A percentile compares a stretch with the other conserved stretches of the same genome.
These are phyloP conservation scores for Mycena alexandri DNA, from an alignment of 768 basidiomycete species.

Conservation along the genomic window DNA sequence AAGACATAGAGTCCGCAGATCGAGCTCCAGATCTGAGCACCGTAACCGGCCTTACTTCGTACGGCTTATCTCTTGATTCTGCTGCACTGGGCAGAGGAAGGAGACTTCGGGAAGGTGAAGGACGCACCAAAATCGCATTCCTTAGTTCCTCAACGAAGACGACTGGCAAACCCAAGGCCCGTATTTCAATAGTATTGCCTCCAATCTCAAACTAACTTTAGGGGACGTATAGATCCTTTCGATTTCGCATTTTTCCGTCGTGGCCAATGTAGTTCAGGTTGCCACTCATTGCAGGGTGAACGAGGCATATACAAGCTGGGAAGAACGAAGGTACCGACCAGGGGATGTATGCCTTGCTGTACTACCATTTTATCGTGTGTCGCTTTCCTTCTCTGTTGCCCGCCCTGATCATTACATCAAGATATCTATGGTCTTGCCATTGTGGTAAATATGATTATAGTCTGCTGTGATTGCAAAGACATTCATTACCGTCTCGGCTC, in stretches of 20 bases:
- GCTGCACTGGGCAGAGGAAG: too few relatives aligned
- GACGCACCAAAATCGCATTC: too few relatives aligned
- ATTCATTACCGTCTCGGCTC: not conserved
- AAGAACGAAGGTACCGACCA: conserved; percentile 51
- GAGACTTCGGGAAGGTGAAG: too few relatives aligned
- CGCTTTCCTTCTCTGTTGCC: conserved; percentile 28
- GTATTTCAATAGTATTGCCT: too few relatives aligned
- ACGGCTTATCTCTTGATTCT: too few relatives aligned
- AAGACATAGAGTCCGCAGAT: too few relatives aligned
- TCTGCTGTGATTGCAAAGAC: not conserved
- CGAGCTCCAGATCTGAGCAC: too few relatives aligned
- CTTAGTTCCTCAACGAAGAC: too few relatives aligned
- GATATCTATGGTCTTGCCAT: conserved; percentile 25
- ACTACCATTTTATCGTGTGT: conserved; percentile 54
- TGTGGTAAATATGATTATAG: not conserved
- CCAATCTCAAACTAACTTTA: too few relatives aligned
- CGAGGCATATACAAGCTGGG: conserved; percentile 42
- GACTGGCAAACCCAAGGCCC: too few relatives aligned
- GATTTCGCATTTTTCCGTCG: conserved; percentile 54
- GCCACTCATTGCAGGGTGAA: conserved; percentile 50
- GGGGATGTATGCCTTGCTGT: conserved; percentile 56
- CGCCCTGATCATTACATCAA: conserved; percentile 48
- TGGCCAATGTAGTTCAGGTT: conserved; percentile 55
- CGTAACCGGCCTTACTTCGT: too few relatives aligned
- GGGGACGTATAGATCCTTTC: conserved; percentile 44